Base-by-base conservation (phyloP, 2,329 filamentous ascomycete genomes). In the Sarocladiaceae sp. region DNA sequence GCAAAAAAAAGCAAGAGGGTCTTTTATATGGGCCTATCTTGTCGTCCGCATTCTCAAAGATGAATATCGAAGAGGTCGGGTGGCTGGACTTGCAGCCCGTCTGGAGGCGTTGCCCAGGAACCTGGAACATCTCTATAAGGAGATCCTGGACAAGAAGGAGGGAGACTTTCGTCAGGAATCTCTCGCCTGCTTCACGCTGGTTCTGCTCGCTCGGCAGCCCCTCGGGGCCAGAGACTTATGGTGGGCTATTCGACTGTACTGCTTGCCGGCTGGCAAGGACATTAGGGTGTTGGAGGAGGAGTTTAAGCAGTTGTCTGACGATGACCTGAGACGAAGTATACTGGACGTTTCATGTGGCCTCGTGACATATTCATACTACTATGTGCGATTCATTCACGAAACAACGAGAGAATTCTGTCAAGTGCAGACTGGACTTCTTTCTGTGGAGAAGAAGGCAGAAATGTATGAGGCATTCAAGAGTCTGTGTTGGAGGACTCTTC, bases 1-100 rank as follows among this genome's bases (percentile, higher is more conserved):
- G 1, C 55, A 64, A 2, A 37, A 61, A 3, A 73, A 68, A 49
- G 64, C 71, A 3, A 62, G 64, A 0, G 66, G 67, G 0, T 60
- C 75, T 12, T 76, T 77, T 29, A 62, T 75, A 52, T 74, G 70
- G 70, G 62, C 66, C 7, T 65, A 65, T 1, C 52, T 74, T 0
- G 71, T 73, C 0, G 58, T 72, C 6, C 54, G 62, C 1, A 68
- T 71, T 1, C 56, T 73, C 3, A 71, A 70, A 51, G 61, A 61
- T 4, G 66, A 67, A n/a, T 57, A 61, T 28, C 54, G 60, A 4
- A 50, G 57, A 20, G 66, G 64, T 2, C 53, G 56, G 1, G 52
- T 63, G 13, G 10, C 22, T 18, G 17, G 25, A 10, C 17, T 26
- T 4, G 23, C 26, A 29, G 17, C 40, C 25, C 23, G 13, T 5